Conservation (phyloP, 352 stramenopile genomes). For the Phytophthora pisi region DNA sequence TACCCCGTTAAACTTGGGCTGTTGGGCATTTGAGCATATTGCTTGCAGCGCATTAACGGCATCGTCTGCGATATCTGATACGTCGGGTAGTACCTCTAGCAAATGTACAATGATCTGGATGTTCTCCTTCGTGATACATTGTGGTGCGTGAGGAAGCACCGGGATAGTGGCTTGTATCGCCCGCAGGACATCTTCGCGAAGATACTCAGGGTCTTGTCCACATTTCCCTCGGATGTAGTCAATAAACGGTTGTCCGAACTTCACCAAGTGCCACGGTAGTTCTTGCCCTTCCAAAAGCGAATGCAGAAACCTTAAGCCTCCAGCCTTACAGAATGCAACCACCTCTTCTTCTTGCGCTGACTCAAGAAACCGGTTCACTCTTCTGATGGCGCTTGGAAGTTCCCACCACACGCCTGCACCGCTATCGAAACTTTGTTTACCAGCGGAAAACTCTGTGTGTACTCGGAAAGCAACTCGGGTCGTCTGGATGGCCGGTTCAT, state of each 20-base stretch:
- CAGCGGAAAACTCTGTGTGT: conserved; percentile 6
- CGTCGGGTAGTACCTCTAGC: not conserved
- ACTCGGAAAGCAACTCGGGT: conserved; percentile 24
- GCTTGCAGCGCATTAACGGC: conserved; percentile 4
- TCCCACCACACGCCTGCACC: conserved; percentile 5
- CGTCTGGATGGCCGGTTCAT: conserved; percentile 6
- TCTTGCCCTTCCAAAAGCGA: conserved; percentile 11
- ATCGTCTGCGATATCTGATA: conserved; percentile 12
- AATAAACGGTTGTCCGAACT: conserved; percentile 13
- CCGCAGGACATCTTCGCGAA: conserved; percentile 11
- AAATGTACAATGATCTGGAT: conserved; percentile 16
- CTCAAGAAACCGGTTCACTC: conserved; percentile 13
- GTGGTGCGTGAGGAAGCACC: conserved; percentile 6
- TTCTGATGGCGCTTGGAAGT: conserved; percentile 13
- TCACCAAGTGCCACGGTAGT: conserved; percentile 5
- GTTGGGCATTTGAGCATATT: conserved; percentile 13
- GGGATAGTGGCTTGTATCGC: conserved; percentile 12
- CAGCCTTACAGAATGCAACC: conserved; percentile 24
- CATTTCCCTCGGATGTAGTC: conserved; percentile 1
- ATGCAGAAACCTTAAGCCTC: conserved; percentile 21
- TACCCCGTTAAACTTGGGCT: not conserved
- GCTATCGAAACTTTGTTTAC: conserved; percentile 1
- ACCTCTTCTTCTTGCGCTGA: conserved; percentile 19
- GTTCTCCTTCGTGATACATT: conserved; percentile 25
- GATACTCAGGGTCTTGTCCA: not conserved